Conservation (phyloP, 768 basidiomycete genomes). For the Suillus spraguei region DNA sequence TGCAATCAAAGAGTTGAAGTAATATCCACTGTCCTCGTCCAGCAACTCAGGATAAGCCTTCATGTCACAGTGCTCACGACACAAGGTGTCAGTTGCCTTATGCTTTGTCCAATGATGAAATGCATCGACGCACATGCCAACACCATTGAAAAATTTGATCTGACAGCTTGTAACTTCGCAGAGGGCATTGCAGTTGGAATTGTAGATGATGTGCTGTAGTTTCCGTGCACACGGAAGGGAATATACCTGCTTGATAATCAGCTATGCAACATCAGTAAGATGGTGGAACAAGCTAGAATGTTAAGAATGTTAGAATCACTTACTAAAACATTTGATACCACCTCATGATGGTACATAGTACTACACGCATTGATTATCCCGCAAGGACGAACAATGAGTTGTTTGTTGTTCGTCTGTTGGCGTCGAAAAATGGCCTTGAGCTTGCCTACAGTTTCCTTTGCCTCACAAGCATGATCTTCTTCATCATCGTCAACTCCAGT, state of each 20-base stretch:
- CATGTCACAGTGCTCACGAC: constrained; percentile 21
- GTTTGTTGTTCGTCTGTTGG: constrained; percentile 36
- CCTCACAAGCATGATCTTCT: too few relatives aligned
- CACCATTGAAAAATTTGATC: constrained; percentile 17
- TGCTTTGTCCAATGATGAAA: constrained; percentile 38
- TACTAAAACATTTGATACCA: constrained; percentile 22
- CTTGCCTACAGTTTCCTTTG: too few relatives aligned
- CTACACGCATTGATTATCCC: constrained; percentile 34
- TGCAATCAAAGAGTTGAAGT: constrained; percentile 38
- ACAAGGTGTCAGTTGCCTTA: not conserved
- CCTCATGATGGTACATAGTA: constrained; percentile 13
- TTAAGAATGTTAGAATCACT: too few relatives aligned
- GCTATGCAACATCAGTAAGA: too few relatives aligned
- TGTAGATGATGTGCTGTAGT: constrained; percentile 21
- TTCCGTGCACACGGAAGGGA: constrained; percentile 1
- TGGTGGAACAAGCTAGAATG: not conserved
- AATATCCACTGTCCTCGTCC: constrained; percentile 29
- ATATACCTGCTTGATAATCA: not conserved
- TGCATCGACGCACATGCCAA: constrained; percentile 37
- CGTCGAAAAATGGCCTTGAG: constrained; percentile 31
- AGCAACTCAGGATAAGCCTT: constrained; percentile 32
- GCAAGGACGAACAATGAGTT: constrained; percentile 36
- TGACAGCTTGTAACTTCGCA: not conserved
- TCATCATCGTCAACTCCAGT: not conserved
- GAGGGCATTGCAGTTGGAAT: constrained; percentile 20